Evolutionary conservation across 495 filamentous ascomycete genomes (phyloP).

Genomic region (Tuber borchii): DNA sequence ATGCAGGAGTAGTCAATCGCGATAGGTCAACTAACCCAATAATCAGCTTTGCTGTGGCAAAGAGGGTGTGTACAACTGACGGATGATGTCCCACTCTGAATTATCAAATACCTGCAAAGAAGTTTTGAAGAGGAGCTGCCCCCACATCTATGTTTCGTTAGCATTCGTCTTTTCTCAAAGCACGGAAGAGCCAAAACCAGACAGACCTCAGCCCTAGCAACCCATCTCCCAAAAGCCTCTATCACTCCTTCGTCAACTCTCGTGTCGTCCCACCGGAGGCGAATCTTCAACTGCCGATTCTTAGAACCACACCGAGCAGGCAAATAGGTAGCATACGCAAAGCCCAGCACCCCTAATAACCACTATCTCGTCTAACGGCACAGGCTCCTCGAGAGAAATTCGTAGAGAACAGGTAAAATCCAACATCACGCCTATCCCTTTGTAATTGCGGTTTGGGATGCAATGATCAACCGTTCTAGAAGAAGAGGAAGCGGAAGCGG

Average conservation of each 20-base stretch:
- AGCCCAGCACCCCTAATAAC: constrained; percentile 23
- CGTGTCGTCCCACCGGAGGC: constrained; percentile 14
- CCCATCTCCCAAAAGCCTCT: constrained; percentile 22
- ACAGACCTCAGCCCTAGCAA: constrained; percentile 23
- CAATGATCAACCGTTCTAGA: not conserved
- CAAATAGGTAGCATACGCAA: constrained; percentile 14
- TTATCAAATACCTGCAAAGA: constrained; percentile 13
- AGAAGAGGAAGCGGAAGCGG: not conserved
- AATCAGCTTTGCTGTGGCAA: not conserved
- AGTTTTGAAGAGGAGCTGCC: constrained; percentile 20
- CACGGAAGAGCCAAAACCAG: not conserved
- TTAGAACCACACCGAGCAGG: not conserved
- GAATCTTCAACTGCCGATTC: constrained; percentile 21
- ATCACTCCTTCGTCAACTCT: not conserved
- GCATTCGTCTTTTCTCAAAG: not conserved
- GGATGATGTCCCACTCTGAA: constrained; percentile 2
- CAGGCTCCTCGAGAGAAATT: not conserved
- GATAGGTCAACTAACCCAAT: constrained; percentile 13
- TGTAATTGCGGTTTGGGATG: not conserved
- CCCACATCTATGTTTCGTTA: constrained; percentile 22
- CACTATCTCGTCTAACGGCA: not conserved
- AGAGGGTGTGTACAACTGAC: not conserved
- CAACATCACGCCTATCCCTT: not conserved
- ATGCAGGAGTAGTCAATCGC: constrained; percentile 7
- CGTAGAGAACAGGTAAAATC: not conserved